Percentiles rank a stretch among this genome's conserved stretches.
phyloP scores from a whole-genome alignment of 1,139 yeast genomes.

The Candida gigantensis region DNA sequence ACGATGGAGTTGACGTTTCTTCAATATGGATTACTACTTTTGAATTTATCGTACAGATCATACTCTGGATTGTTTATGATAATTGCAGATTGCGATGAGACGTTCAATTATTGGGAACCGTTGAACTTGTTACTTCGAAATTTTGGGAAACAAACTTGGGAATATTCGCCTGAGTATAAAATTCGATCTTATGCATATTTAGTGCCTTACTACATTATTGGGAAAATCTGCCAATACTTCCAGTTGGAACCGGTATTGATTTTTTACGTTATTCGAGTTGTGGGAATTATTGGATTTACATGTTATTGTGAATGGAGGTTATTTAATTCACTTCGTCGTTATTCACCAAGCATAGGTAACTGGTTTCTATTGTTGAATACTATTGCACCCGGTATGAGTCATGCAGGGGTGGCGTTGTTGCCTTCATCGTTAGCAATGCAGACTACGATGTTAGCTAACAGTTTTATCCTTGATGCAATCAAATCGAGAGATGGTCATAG shows the following conservation, averaged over 20 bases:
- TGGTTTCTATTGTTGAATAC: constrained; percentile 59
- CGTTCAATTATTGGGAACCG: constrained; percentile 93
- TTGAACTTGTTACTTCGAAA: constrained; percentile 73
- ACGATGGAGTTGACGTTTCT: constrained; percentile 10
- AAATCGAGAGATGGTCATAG: background rate
- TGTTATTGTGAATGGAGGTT: constrained; percentile 55
- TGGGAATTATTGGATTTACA: constrained; percentile 54
- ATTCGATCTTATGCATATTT: constrained; percentile 84
- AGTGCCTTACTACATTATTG: constrained; percentile 49
- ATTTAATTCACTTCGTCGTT: constrained; percentile 42
- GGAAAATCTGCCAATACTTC: constrained; percentile 8
- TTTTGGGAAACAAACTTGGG: constrained; percentile 96
- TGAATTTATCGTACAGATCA: constrained; percentile 39
- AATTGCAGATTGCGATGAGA: constrained; percentile 84
- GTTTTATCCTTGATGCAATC: constrained; percentile 31
- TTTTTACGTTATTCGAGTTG: constrained; percentile 57
- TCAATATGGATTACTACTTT: constrained; percentile 21
- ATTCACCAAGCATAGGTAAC: constrained; percentile 44
- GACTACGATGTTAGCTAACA: constrained; percentile 53
- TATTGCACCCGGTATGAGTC: constrained; percentile 68
- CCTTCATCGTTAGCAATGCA: constrained; percentile 90
- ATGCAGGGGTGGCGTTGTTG: constrained; percentile 79
- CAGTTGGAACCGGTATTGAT: constrained; percentile 7
- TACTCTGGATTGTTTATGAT: constrained; percentile 58
- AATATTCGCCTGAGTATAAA: constrained; percentile 87